Evolutionary conservation across 2,329 filamentous ascomycete species (phyloP).

Genomic region (Tolypocladium tropicale): DNA sequence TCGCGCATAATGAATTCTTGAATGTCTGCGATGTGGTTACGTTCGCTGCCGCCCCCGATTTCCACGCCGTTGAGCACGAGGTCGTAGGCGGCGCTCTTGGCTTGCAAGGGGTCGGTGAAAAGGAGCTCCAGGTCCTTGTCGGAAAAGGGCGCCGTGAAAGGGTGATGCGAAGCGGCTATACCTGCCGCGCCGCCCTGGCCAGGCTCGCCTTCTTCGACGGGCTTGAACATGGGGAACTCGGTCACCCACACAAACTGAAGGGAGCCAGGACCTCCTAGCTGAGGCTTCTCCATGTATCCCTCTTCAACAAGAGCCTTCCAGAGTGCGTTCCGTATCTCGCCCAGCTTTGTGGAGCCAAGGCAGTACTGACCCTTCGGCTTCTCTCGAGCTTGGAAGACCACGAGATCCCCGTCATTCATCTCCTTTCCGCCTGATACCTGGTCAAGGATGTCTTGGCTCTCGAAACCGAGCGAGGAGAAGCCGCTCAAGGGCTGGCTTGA

Average conservation of each 20-base stretch:
- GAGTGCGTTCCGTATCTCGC: slow-evolving; percentile 60
- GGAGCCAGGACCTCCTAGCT: slow-evolving; percentile 24
- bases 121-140: slow-evolving; percentile 64
- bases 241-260: slow-evolving; percentile 76
- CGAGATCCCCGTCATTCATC: slow-evolving; percentile 54
- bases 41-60: slow-evolving; percentile 81
- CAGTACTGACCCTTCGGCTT: slow-evolving; percentile 45
- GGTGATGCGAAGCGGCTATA: slow-evolving; percentile 83
- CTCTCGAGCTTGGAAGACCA: slow-evolving; percentile 71
- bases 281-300: slow-evolving; percentile 38
- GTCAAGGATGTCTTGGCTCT: slow-evolving; percentile 48
- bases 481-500: slow-evolving; percentile 63
- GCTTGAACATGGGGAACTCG: slow-evolving; percentile 88
- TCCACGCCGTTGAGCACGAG: slow-evolving; percentile 93
- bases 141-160: slow-evolving; percentile 81
- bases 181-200: slow-evolving; percentile 76
- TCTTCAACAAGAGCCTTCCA: slow-evolving; percentile 59
- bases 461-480: slow-evolving; percentile 60
- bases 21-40: slow-evolving; percentile 76
- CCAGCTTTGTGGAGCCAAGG: slow-evolving; percentile 57
- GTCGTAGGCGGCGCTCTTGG: slow-evolving; percentile 84
- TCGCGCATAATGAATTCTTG: slow-evolving; percentile 80
- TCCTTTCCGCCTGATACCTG: slow-evolving; percentile 28
- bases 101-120: slow-evolving; percentile 58
- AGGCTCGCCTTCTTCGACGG: slow-evolving; percentile 49